Conservation (phyloP, 331 rosid species). For the Ulmus americana region DNA sequence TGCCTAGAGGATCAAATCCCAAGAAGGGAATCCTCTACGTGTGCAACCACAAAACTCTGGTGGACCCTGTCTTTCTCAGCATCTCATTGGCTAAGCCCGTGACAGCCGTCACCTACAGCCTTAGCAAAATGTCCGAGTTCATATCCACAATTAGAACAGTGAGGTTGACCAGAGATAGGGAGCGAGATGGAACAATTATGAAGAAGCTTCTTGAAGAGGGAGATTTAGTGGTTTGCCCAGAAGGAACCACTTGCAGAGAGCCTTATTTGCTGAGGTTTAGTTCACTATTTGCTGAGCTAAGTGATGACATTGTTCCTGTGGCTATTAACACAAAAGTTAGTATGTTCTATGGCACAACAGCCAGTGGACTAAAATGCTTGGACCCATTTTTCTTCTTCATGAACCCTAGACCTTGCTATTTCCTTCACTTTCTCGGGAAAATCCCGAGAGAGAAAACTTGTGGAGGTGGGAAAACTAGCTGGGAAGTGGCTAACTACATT, state of each 20-base stretch:
- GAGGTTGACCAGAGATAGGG: constrained; percentile 69
- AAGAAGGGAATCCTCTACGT: constrained; percentile 65
- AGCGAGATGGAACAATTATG: constrained; percentile 64
- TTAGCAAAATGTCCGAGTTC: constrained; percentile 72
- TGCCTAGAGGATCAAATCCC: constrained; percentile 15
- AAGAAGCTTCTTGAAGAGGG: constrained; percentile 47
- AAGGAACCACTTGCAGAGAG: constrained; percentile 96
- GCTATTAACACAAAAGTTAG: constrained; percentile 57
- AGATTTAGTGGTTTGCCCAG: constrained; percentile 92
- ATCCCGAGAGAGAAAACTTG: constrained; percentile 53
- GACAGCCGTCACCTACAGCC: constrained; percentile 78
- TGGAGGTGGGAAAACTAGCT: constrained; percentile 56
- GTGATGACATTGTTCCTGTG: constrained; percentile 81
- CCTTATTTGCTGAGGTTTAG: constrained; percentile 84
- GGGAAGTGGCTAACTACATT: constrained; percentile 72
- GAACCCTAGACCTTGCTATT: constrained; percentile 74
- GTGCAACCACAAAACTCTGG: constrained; percentile 70
- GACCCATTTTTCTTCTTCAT: constrained; percentile 81
- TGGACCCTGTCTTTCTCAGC: constrained; percentile 78
- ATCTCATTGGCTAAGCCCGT: constrained; percentile 45
- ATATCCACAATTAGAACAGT: constrained; percentile 73
- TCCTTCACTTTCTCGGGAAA: constrained; percentile 53
- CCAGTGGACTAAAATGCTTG: constrained; percentile 77
- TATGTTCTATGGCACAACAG: constrained; percentile 97
- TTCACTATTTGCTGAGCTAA: constrained; percentile 79